Conservation (phyloP, 1,284 basidiomycete species). For the Apiotrichum gamsii region DNA sequence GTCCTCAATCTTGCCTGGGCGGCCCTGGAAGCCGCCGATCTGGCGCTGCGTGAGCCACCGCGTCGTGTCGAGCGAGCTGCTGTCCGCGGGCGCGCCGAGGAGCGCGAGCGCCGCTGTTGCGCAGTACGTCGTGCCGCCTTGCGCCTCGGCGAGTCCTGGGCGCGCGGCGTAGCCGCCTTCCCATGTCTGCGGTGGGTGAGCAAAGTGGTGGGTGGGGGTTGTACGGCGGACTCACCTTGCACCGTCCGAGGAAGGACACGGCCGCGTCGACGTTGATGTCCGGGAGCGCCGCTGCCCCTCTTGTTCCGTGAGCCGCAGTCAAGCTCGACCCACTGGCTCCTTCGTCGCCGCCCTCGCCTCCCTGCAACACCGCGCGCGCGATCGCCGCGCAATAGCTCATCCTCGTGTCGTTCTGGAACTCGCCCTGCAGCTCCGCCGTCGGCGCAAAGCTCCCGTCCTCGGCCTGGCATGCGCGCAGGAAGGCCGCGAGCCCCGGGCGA, state of each 20-base stretch:
- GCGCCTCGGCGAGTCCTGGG: constrained; percentile 70
- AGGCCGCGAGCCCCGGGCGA: constrained; percentile 53
- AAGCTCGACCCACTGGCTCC: no score
- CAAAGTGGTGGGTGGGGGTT: no score
- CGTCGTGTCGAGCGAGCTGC: constrained; percentile 45
- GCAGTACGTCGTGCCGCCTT: constrained; percentile 94
- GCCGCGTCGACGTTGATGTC: constrained; percentile 45
- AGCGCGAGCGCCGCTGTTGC: constrained; percentile 70
- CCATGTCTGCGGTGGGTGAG: constrained; percentile 61
- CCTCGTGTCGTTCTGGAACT: constrained; percentile 51
- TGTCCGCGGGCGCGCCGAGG: constrained; percentile 15
- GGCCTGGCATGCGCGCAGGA: constrained; percentile 65
- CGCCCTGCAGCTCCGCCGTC: constrained; percentile 47
- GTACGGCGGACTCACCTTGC: constrained; percentile 40
- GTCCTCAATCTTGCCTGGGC: constrained; percentile 77
- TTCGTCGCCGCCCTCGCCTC: neutral
- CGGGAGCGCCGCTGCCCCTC: no score
- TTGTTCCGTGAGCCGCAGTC: no score
- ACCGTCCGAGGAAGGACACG: constrained; percentile 62
- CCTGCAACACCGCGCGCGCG: constrained; percentile 1
- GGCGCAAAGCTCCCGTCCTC: constrained; percentile 79
- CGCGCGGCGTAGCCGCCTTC: constrained; percentile 88
- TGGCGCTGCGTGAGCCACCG: constrained; percentile 74
- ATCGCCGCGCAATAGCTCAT: constrained; percentile 80
- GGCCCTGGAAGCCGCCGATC: constrained; percentile 74